phyloP scores from a whole-genome alignment of 2,329 filamentous ascomycete species.

The Aspergillus sojae region DNA sequence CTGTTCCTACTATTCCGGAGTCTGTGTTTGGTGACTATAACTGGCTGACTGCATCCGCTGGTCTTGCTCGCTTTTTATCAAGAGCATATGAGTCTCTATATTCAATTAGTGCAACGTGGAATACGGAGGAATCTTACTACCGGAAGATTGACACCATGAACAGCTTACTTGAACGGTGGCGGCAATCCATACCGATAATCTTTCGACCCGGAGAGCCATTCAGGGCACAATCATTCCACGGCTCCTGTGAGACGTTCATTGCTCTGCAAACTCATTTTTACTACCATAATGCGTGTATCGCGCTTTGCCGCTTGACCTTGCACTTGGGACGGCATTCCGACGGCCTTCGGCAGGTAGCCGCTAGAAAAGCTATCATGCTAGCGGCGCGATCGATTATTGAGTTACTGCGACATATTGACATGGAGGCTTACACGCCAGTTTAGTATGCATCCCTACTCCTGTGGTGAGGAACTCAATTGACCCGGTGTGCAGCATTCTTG shows the following conservation, averaged over 20 bases:
- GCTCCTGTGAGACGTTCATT: conserved; percentile 18
- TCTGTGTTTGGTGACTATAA: conserved; percentile 37
- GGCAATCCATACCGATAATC: too few relatives aligned
- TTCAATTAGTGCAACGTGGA: too few relatives aligned
- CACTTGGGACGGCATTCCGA: not conserved
- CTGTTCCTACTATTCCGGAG: conserved; percentile 8
- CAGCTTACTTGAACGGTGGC: too few relatives aligned
- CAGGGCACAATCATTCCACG: not conserved
- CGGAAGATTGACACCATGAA: too few relatives aligned
- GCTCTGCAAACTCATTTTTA: conserved; percentile 33
- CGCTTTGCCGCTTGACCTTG: conserved; percentile 35
- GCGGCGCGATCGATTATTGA: conserved; percentile 38
- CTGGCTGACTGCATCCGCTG: conserved; percentile 38
- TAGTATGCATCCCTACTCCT: conserved; percentile 30
- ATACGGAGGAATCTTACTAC: too few relatives aligned
- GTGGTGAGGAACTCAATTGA: not conserved
- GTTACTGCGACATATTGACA: conserved; percentile 37
- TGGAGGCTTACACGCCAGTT: conserved; percentile 36
- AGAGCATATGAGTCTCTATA: conserved; percentile 28
- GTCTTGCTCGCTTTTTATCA: conserved; percentile 37
- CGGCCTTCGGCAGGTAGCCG: too few relatives aligned
- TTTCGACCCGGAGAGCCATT: too few relatives aligned
- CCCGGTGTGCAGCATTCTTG: conserved; percentile 30
- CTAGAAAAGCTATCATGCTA: conserved; percentile 22
- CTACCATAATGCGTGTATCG: conserved; percentile 36